phyloP scores from a whole-genome alignment of 2,329 filamentous ascomycete genomes.

The Diaporthe citri region DNA sequence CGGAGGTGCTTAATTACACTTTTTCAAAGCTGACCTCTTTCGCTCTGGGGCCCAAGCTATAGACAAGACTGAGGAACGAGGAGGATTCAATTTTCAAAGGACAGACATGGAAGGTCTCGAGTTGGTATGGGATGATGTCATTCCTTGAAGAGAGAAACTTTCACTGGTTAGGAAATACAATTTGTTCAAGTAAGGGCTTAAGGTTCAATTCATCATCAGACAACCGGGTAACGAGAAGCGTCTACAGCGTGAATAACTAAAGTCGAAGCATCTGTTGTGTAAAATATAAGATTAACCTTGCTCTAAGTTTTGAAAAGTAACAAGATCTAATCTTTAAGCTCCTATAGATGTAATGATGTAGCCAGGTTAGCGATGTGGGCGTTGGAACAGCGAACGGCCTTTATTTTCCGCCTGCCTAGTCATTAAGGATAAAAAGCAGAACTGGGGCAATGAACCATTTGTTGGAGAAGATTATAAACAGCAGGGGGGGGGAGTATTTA shows the following conservation, averaged over 20 bases:
- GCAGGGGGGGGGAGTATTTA: no score
- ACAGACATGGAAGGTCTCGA: neutral
- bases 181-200: neutral
- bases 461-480: no score
- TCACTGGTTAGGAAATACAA: neutral
- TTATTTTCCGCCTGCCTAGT: no score
- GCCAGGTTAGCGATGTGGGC: no score
- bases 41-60: neutral
- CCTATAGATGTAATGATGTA: no score
- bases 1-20: slow-evolving; percentile 13
- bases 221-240: neutral
- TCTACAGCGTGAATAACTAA: neutral
- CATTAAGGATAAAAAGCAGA: no score
- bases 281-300: no score
- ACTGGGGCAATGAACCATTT: no score
- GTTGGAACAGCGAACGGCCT: no score
- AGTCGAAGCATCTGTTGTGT: neutral
- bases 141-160: neutral
- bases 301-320: no score
- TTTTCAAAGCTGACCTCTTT: neutral
- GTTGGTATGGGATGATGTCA: neutral
- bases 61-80: neutral
- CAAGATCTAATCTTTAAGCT: no score
- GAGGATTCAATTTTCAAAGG: neutral
- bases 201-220: neutral